phyloP scores from a whole-genome alignment of 179 eudicot species.

The Amaranthus tricolor region DNA sequence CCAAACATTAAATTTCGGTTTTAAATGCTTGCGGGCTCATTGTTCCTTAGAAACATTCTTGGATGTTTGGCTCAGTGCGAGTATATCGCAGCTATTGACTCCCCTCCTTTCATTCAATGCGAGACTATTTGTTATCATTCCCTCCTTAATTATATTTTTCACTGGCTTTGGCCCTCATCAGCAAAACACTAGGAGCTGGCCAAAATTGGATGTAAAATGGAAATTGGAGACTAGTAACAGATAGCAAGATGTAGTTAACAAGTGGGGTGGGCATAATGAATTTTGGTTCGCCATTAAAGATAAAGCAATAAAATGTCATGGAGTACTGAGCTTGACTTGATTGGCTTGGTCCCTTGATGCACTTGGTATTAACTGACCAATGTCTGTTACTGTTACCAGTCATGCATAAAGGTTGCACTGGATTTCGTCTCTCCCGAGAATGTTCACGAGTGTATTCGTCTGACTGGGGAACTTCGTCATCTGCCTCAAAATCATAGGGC shows the following conservation, averaged over 20 bases:
- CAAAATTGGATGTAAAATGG: not conserved
- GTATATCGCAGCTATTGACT: not conserved
- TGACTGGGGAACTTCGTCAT: slow-evolving; percentile 53
- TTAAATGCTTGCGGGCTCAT: not conserved
- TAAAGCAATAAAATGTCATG: not conserved
- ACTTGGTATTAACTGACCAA: not conserved
- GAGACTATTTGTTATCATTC: not conserved
- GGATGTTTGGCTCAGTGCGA: not conserved
- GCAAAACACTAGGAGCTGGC: not conserved
- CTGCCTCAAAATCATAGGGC: slow-evolving; percentile 53
- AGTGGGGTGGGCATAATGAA: not conserved
- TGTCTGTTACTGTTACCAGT: slow-evolving; percentile 32
- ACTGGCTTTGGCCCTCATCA: not conserved
- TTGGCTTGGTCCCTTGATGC: not conserved
- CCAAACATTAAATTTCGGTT: not conserved
- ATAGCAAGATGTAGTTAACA: not conserved
- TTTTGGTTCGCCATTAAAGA: not conserved
- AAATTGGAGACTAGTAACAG: not conserved
- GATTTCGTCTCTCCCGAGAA: slow-evolving; percentile 71
- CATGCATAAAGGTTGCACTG: slow-evolving; percentile 69
- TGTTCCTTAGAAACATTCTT: not conserved
- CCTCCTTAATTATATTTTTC: not conserved
- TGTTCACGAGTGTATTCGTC: slow-evolving; percentile 50
- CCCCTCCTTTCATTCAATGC: not conserved
- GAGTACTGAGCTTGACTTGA: not conserved